These are phyloP conservation scores for Pseudonectria buxi DNA, from an alignment of 2,329 filamentous ascomycete species.

Conservation along the genomic window DNA sequence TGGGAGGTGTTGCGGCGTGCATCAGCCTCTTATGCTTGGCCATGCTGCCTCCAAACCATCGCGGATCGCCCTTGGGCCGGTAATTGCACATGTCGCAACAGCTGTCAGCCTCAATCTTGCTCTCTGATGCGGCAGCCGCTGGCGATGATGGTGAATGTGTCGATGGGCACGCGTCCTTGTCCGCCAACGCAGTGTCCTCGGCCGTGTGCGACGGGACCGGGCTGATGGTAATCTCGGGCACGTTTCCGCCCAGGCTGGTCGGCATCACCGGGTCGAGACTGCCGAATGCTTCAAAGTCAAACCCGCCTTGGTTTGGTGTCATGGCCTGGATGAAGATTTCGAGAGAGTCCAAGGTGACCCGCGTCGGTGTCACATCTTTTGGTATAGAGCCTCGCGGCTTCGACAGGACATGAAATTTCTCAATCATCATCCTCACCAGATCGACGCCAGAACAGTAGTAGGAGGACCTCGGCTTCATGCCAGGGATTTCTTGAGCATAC, in stretches of 20 bases:
- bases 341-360: constrained; percentile 7
- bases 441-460: constrained; percentile 38
- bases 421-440: constrained; percentile 35
- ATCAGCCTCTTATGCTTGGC: constrained; percentile 51
- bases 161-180: constrained; percentile 13
- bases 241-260: constrained; percentile 3
- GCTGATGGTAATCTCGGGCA: constrained; percentile 9
- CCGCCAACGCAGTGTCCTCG: constrained; percentile 12
- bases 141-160: constrained; percentile 19
- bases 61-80: constrained; percentile 48
- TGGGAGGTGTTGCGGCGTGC: constrained; percentile 42
- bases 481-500: constrained; percentile 25
- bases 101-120: constrained; percentile 37
- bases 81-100: constrained; percentile 49
- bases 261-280: constrained; percentile 9
- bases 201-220: constrained; percentile 17
- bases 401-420: constrained; percentile 1
- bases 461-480: constrained; percentile 25
- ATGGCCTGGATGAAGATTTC: constrained; percentile 16
- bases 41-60: constrained; percentile 54
- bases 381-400: constrained; percentile 2
- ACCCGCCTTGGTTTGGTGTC: constrained; percentile 5
- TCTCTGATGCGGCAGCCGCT: constrained; percentile 5
- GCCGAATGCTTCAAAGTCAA: constrained; percentile 14
- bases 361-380: constrained; percentile 6